phyloP scores from a whole-genome alignment of 441 rosid genomes.

The Euphorbia celastroides region DNA sequence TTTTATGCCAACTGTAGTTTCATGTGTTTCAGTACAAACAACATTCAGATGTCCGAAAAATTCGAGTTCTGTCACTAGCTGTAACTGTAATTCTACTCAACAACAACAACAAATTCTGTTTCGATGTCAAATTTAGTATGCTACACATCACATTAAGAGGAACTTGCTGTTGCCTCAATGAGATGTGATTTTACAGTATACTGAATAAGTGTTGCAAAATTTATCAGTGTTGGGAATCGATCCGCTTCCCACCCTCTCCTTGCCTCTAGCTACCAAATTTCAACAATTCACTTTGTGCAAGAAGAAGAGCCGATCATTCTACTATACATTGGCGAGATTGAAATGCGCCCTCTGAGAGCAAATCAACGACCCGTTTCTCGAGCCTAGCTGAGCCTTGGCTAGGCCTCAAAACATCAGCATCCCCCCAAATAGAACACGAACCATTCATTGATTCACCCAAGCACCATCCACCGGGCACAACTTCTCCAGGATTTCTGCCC shows the following conservation, averaged over 20 bases:
- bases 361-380: constrained; percentile 49
- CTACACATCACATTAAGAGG: background rate
- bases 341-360: constrained; percentile 47
- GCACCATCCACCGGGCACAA: constrained; percentile 96
- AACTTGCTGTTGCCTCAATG: background rate
- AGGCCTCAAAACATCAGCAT: constrained; percentile 74
- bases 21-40: background rate
- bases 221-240: background rate
- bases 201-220: constrained; percentile 10
- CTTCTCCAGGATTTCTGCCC: constrained; percentile 42
- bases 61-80: background rate
- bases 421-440: constrained; percentile 76
- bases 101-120: background rate
- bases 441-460: constrained; percentile 50
- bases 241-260: background rate
- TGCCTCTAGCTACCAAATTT: background rate
- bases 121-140: background rate
- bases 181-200: background rate
- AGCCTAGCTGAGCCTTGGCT: constrained; percentile 79
- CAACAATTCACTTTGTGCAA: background rate
- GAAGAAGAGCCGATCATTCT: constrained; percentile 30
- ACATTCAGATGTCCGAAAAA: background rate
- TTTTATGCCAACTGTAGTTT: constrained; percentile 30
- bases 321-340: constrained; percentile 53
- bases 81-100: background rate